Base-by-base conservation (phyloP, 768 basidiomycete genomes). In the Boletus reticuloceps region DNA sequence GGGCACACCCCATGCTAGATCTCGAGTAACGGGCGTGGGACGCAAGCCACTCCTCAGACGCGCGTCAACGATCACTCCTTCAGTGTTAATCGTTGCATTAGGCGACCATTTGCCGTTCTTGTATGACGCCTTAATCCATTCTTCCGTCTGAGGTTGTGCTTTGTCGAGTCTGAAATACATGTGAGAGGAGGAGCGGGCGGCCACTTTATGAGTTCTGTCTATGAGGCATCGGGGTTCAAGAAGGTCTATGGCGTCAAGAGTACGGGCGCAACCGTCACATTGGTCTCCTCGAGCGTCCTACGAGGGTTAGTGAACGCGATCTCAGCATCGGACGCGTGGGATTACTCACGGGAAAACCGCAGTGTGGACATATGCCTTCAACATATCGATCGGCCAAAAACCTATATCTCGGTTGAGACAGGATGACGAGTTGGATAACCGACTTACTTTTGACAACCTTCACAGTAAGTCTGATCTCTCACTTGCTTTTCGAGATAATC, bases 221-320 rank as follows among this genome's bases (percentile, higher is more conserved):
- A 97, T 80, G 51, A 94, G 83, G 69, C 97, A 99, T 41, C 94
- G 85, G n/a, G 97, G 97, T 62, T 93, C 88, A 71, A 98, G 80
- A 51, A 99, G 82, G 63, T 97, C 94, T 56, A 95, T 82, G 3
- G 97, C 93, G 59, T 98, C 93, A 42, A 97, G 82, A 3, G 97
- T 98, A 51, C 91, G 82, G 43, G 88, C 85, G 70, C 97, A 99
- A 51, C 85, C 79, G 71, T 99, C 97, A 71, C 97, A 99, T 75
- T 99, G 97, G 70, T 99, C 97, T 9, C 97, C 97, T 36, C 97
- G 89, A 34, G 96, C 97, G 64, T 98, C 97, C 89, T 93, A 53
- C 19, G 44, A 38, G 8, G 27, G 58, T 43, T 41, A 7, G 22
- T 55, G 14, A 29, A 37, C 1, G 22, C 17, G 36, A 34, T 38